Percentiles rank a stretch among this genome's conserved stretches.
These are phyloP conservation scores for Penicillium glabrum DNA, from an alignment of 2,329 filamentous ascomycete species.

Conservation along the genomic window DNA sequence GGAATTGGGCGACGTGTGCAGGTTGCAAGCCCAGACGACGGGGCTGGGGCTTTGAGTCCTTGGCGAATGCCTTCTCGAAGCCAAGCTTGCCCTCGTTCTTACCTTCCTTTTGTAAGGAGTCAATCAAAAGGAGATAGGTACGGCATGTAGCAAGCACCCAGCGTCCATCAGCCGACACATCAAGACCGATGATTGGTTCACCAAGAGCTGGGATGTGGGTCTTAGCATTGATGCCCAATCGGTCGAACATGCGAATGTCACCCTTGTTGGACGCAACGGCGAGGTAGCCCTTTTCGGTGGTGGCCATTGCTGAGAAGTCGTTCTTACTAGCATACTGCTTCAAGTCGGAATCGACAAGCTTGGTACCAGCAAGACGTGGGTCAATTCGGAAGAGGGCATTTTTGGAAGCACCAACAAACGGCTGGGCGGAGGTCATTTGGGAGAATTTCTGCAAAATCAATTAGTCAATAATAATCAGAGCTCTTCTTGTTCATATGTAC, in stretches of 20 bases:
- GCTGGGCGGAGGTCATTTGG: slow-evolving; percentile 93
- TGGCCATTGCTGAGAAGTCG: slow-evolving; percentile 90
- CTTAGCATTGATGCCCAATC: slow-evolving; percentile 94
- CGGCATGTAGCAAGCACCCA: slow-evolving; percentile 94
- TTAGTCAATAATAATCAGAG: slow-evolving; percentile 25
- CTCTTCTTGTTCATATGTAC: slow-evolving; percentile 19
- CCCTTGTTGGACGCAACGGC: slow-evolving; percentile 97
- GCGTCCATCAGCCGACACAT: slow-evolving; percentile 91
- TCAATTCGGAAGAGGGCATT: slow-evolving; percentile 95
- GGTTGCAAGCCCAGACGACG: slow-evolving; percentile 85
- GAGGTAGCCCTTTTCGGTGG: slow-evolving; percentile 94
- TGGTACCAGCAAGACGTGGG: slow-evolving; percentile 83
- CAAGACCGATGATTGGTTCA: slow-evolving; percentile 90
- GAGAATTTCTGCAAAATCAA: slow-evolving; percentile 71
- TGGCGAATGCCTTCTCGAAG: slow-evolving; percentile 89
- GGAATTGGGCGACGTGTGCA: slow-evolving; percentile 93
- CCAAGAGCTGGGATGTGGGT: slow-evolving; percentile 94
- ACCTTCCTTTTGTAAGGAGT: slow-evolving; percentile 83
- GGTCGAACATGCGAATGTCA: slow-evolving; percentile 94
- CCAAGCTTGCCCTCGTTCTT: slow-evolving; percentile 98
- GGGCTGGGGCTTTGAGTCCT: slow-evolving; percentile 90
- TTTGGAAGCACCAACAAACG: slow-evolving; percentile 87
- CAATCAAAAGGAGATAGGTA: slow-evolving; percentile 92
- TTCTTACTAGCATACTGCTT: slow-evolving; percentile 98
- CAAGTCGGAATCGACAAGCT: slow-evolving; percentile 87